phyloP scores from a whole-genome alignment of 306 rosid species.

The peach (Prunus persica) region Prunus_persica_NCBIv2 NC_034014.1:12134501-12135000 shows the following conservation, averaged over 20 bases:
- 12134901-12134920: not conserved
- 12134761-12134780: not conserved
- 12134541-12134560: not conserved
- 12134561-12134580: not conserved
- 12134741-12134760: not conserved
- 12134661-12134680: not conserved
- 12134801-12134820: not conserved
- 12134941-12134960: not conserved
- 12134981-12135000: not conserved
- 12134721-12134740: not conserved
- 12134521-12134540: not conserved
- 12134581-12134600: not conserved
- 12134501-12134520: not conserved
- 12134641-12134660: not conserved
- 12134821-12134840: conserved; percentile 31
- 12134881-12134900: conserved; percentile 58
- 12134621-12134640: not conserved
- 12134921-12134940: not conserved
- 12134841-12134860: conserved; percentile 75
- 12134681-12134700: not conserved
- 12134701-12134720: not conserved
- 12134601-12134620: not conserved
- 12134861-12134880: conserved; percentile 70
- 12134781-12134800: not conserved
- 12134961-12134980: not conserved